Base-by-base conservation (phyloP, 75 land plant genomes). In the Gnetum montanum region DNA sequence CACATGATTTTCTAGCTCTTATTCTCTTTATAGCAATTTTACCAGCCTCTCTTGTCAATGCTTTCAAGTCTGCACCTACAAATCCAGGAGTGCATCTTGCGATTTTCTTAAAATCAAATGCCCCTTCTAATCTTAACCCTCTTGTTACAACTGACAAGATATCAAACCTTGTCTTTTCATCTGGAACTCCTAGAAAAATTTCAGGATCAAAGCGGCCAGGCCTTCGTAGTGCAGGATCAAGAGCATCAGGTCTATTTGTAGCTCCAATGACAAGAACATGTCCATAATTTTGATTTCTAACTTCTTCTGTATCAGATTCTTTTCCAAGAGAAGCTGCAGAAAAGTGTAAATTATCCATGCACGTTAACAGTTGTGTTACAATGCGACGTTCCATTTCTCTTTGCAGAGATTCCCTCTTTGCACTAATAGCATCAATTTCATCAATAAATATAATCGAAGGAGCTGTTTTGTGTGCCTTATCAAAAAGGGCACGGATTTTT, bases 261-360 rank as follows among this genome's bases (percentile, higher is more conserved):
- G 99, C 99, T 47, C 97, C 97, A 73, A 95, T 95, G 3, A 95
- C 99, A 16, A 95, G 74, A 46, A 95, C 80, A 78, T 86, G 78
- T 3, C 84, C 72, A 26, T 65, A 70, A 22, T 30, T 68, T 22
- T 58, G 37, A n/a, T 69, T 65, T 44, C 16, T 34, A 54, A 61
- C 49, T 15, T 12, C 18, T 49, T 64, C 76, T 43, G 64, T 34
- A 36, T 59, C 64, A 26, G 58, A 47, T 22, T 60, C 70, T 33
- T 31, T 16, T 30, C 59, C 57, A 27, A 8, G 30, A 16, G 72
- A 34, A 12, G 59, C 37, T 15, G 64, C 31, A 43, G 68, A 49
- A 38, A 63, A 61, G 22, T 71, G 68, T 36, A 75, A 69, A 35
- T 86, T 92, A 63, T 95, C 99, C 99, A 95, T 95, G 67, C 99